phyloP scores from a whole-genome alignment of 106 monocot species.

The Apostasia shenzhenica region DNA sequence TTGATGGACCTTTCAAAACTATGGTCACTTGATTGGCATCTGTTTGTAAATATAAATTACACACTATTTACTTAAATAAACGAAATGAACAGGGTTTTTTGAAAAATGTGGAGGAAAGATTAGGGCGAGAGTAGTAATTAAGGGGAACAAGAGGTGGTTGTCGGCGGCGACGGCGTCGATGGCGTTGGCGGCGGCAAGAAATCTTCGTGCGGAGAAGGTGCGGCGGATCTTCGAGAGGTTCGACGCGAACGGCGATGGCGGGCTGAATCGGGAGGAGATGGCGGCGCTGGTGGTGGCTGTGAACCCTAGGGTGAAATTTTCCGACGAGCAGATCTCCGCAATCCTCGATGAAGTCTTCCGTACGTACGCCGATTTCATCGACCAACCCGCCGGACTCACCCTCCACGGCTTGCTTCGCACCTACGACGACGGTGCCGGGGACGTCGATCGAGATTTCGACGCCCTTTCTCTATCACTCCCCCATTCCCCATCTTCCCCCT shows the following conservation, averaged over 20 bases:
- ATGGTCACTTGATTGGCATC: too few species aligned
- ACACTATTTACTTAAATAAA: too few species aligned
- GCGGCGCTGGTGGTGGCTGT: constrained; percentile 50
- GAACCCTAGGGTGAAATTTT: constrained; percentile 49
- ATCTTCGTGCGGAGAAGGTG: constrained; percentile 31
- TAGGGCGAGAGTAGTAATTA: too few species aligned
- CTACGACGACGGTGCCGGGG: constrained; percentile 64
- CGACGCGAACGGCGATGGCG: constrained; percentile 13
- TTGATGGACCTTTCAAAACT: too few species aligned
- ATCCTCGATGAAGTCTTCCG: constrained; percentile 64
- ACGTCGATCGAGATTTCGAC: constrained; percentile 59
- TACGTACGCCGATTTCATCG: constrained; percentile 49
- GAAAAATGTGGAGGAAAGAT: too few species aligned
- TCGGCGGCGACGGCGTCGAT: not conserved
- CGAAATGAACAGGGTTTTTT: too few species aligned
- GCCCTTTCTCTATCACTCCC: constrained; percentile 20
- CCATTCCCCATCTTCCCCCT: constrained; percentile 7
- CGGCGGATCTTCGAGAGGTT: constrained; percentile 19
- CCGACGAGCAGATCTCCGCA: constrained; percentile 47
- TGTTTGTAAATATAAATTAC: too few species aligned
- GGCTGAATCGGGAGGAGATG: constrained; percentile 56
- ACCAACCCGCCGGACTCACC: constrained; percentile 19
- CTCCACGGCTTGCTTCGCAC: constrained; percentile 35
- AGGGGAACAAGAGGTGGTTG: not conserved
- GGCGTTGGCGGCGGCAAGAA: not conserved